phyloP scores from a whole-genome alignment of 306 rosid species.

The Elaeagnus macrophylla region DNA sequence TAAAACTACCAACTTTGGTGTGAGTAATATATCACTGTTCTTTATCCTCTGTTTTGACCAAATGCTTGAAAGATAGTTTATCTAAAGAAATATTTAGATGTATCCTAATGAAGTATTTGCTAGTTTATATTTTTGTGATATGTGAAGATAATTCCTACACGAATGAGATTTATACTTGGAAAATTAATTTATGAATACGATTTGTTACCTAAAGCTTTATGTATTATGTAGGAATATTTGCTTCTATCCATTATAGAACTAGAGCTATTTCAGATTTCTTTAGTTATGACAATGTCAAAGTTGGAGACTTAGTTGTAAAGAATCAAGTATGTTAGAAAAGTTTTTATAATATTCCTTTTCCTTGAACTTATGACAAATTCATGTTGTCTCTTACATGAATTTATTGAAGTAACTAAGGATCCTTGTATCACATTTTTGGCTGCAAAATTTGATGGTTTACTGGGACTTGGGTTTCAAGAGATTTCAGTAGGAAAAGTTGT shows the following conservation, averaged over 20 bases:
- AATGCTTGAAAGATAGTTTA: too few species aligned
- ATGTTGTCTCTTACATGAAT: constrained; percentile 36
- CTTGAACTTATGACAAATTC: neutral
- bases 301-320: constrained; percentile 57
- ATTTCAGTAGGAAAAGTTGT: constrained; percentile 64
- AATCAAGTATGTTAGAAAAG: constrained; percentile 40
- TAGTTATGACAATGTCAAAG: constrained; percentile 59
- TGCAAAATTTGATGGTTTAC: constrained; percentile 80
- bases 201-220: too few species aligned
- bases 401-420: constrained; percentile 77
- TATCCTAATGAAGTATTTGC: too few species aligned
- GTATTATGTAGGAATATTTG: constrained; percentile 60
- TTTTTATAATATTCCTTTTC: constrained; percentile 3
- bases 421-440: constrained; percentile 60
- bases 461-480: constrained; percentile 96
- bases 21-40: too few species aligned
- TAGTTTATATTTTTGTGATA: too few species aligned
- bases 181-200: too few species aligned
- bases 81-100: too few species aligned
- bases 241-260: constrained; percentile 75
- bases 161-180: too few species aligned
- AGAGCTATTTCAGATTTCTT: constrained; percentile 87
- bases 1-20: too few species aligned
- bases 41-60: too few species aligned
- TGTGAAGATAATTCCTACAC: too few species aligned